Evolutionary conservation across 257 asterid genomes (phyloP).

Genomic region (Nemophila menziesii): DNA sequence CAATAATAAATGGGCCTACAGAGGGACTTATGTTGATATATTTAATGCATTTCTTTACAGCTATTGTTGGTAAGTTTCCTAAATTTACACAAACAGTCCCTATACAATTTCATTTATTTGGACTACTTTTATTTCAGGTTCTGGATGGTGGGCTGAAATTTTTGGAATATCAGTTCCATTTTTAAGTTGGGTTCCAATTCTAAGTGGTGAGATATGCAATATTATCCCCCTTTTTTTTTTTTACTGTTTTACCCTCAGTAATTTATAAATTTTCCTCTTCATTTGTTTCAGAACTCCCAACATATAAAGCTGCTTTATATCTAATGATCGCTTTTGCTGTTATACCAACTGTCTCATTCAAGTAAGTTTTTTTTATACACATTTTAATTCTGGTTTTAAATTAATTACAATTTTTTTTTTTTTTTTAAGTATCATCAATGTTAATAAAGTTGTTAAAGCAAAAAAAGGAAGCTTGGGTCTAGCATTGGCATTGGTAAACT

Average conservation of each 20-base stretch:
- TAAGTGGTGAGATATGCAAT: conserved; percentile 50
- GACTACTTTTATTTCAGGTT: conserved; percentile 41
- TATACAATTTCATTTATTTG: conserved; percentile 7
- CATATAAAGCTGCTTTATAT: conserved; percentile 40
- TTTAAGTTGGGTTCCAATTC: conserved; percentile 68
- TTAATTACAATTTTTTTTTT: no score
- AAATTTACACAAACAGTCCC: conserved; percentile 6
- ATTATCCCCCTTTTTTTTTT: no score
- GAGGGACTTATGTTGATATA: conserved; percentile 86
- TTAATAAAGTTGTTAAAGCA: conserved; percentile 55
- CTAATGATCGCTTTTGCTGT: conserved; percentile 71
- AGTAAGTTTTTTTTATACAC: conserved; percentile 41
- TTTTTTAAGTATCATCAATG: conserved; percentile 40
- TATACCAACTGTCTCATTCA: conserved; percentile 65
- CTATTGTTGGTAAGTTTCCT: conserved; percentile 48
- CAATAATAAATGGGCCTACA: conserved; percentile 85
- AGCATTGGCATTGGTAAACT: conserved; percentile 79
- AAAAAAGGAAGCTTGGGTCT: conserved; percentile 73
- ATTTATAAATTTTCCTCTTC: conserved; percentile 8
- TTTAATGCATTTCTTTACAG: conserved; percentile 56
- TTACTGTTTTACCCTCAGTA: no score
- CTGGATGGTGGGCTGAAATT: conserved; percentile 89
- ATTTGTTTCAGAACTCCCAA: conserved; percentile 51
- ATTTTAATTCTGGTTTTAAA: background rate
- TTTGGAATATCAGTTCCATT: conserved; percentile 67